Evolutionary conservation across 768 basidiomycete species (phyloP).

Genomic region (Termitomyces eurrhizus): DNA sequence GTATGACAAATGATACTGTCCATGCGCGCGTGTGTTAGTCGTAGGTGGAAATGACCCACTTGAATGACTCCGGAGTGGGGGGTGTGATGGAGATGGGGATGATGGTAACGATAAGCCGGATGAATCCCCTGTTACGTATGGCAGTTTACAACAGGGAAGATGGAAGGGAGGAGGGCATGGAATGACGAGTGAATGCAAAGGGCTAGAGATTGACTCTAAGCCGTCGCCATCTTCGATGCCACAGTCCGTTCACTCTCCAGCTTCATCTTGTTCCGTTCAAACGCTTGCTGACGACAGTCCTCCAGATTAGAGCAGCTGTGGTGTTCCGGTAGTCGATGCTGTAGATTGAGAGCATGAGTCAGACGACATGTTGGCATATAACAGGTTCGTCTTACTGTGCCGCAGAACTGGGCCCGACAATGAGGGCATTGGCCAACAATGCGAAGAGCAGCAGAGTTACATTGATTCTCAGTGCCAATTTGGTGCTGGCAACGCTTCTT

Average conservation of each 20-base stretch:
- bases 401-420: slow-evolving; percentile 76
- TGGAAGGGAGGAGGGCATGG: slow-evolving; percentile 10
- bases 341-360: slow-evolving; percentile 15
- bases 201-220: slow-evolving; percentile 33
- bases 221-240: slow-evolving; percentile 80
- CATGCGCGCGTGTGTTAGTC: slow-evolving; percentile 1
- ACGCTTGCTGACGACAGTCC: slow-evolving; percentile 84
- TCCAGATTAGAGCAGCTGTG: slow-evolving; percentile 82
- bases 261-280: slow-evolving; percentile 83
- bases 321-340: slow-evolving; percentile 90
- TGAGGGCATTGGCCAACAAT: slow-evolving; percentile 85
- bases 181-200: slow-evolving; percentile 2
- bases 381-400: slow-evolving; percentile 49
- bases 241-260: slow-evolving; percentile 87
- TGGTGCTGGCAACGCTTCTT: slow-evolving; percentile 87
- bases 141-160: slow-evolving; percentile 9
- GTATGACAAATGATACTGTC: slow-evolving; percentile 7
- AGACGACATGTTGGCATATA: slow-evolving; percentile 9
- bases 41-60: background rate
- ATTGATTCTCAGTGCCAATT: slow-evolving; percentile 46
- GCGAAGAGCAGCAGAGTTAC: slow-evolving; percentile 76
- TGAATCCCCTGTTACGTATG: background rate
- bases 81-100: slow-evolving; percentile 4
- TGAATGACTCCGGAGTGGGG: slow-evolving; percentile 1
- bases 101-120: slow-evolving; percentile 1